These are phyloP conservation scores for Cochlearia excelsa DNA, from an alignment of 345 rosid genomes.

Conservation along the genomic window DNA sequence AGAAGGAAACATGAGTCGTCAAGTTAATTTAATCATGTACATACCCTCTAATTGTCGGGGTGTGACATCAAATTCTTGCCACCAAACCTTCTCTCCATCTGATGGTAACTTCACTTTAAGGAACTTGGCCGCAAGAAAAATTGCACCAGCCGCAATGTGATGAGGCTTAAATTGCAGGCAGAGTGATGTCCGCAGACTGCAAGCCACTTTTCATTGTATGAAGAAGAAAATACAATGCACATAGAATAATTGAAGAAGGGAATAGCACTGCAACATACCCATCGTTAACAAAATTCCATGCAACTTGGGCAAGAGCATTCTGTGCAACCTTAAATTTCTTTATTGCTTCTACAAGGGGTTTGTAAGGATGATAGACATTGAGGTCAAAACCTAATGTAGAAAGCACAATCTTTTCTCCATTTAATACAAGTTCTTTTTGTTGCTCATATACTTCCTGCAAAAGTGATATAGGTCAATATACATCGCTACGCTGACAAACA, in stretches of 20 bases:
- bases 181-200: constrained; percentile 99
- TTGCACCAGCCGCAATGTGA: constrained; percentile 99
- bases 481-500: background rate
- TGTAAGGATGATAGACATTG: constrained; percentile 90
- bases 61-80: constrained; percentile 99
- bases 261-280: constrained; percentile 63
- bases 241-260: constrained; percentile 36
- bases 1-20: background rate
- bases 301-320: constrained; percentile 96
- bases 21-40: constrained; percentile 27
- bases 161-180: constrained; percentile 99
- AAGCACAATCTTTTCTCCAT: constrained; percentile 91
- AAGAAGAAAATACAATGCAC: constrained; percentile 50
- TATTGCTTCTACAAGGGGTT: constrained; percentile 96
- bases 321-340: constrained; percentile 96
- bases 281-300: constrained; percentile 99
- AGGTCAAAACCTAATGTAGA: constrained; percentile 92
- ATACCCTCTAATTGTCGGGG: constrained; percentile 91
- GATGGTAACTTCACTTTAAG: constrained; percentile 98
- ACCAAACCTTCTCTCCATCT: constrained; percentile 97
- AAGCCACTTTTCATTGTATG: constrained; percentile 61
- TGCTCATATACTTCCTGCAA: constrained; percentile 86
- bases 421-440: constrained; percentile 78
- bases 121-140: constrained; percentile 98
- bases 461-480: constrained; percentile 13